These are phyloP conservation scores for Lignosus rhinocerotis DNA, from an alignment of 1,284 basidiomycete genomes.

Conservation along the genomic window DNA sequence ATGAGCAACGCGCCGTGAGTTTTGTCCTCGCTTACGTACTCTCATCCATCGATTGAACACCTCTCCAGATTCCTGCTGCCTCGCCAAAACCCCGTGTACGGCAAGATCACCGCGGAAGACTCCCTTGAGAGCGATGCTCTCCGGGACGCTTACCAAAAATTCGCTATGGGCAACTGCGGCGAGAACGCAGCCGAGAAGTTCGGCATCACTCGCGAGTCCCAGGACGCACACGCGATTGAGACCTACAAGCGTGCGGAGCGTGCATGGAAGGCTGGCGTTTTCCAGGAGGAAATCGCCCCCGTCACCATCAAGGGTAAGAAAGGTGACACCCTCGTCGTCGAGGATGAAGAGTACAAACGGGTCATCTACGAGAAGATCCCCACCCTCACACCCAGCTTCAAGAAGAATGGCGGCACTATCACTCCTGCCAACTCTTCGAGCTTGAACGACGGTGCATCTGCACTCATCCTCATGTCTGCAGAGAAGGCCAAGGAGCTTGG, in stretches of 20 bases:
- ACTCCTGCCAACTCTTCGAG: conserved; percentile 97
- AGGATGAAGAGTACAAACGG: conserved; percentile 99
- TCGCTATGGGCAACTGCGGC: conserved; percentile 95
- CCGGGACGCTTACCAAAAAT: conserved; percentile 94
- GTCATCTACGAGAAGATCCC: conserved; percentile 93
- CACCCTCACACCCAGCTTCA: conserved; percentile 85
- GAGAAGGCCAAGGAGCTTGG: conserved; percentile 88
- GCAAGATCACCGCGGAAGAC: conserved; percentile 87
- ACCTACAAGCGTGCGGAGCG: conserved; percentile 92
- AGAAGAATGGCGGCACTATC: conserved; percentile 86
- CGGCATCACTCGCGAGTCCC: conserved; percentile 81
- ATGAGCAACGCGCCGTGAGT: conserved; percentile 95
- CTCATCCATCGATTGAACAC: conserved; percentile 3
- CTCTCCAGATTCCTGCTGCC: conserved; percentile 83
- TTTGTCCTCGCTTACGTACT: neutral
- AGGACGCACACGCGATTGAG: conserved; percentile 90
- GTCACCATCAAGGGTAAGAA: conserved; percentile 95
- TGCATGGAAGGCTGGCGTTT: conserved; percentile 87
- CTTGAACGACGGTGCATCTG: conserved; percentile 97
- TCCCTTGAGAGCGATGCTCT: conserved; percentile 93
- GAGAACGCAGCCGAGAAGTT: conserved; percentile 87
- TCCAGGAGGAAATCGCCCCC: conserved; percentile 88
- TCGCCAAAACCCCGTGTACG: conserved; percentile 85
- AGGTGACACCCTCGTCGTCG: conserved; percentile 85
- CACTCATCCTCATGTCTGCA: conserved; percentile 90